A percentile compares a stretch with the other conserved stretches of the same genome.
phyloP scores from a whole-genome alignment of 352 stramenopile genomes.

The Pythium sp. region DNA sequence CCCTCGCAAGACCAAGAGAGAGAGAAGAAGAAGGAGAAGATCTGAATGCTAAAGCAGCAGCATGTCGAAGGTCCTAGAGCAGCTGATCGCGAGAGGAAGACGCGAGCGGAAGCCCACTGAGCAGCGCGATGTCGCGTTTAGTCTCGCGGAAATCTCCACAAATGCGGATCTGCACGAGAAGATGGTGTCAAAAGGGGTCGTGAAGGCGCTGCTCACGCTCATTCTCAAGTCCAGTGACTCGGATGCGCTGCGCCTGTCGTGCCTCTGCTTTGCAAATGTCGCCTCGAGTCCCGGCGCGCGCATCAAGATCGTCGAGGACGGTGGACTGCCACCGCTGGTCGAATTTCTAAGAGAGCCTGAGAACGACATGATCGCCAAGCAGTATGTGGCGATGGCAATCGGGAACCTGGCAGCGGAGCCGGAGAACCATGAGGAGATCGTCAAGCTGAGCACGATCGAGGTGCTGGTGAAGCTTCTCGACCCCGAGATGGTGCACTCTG shows the following conservation, averaged over 20 bases:
- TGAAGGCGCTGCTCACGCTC: slow-evolving; percentile 90
- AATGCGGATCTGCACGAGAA: slow-evolving; percentile 91
- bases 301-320: slow-evolving; percentile 93
- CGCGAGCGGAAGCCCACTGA: slow-evolving; percentile 93
- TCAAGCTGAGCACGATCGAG: slow-evolving; percentile 87
- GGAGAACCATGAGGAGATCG: slow-evolving; percentile 94
- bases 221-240: slow-evolving; percentile 89
- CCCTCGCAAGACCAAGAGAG: not conserved
- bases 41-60: not conserved
- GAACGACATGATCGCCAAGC: slow-evolving; percentile 89
- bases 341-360: slow-evolving; percentile 88
- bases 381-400: slow-evolving; percentile 95
- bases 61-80: slow-evolving; percentile 94
- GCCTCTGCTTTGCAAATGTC: slow-evolving; percentile 95
- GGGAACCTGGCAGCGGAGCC: slow-evolving; percentile 95
- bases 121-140: slow-evolving; percentile 95
- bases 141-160: slow-evolving; percentile 94
- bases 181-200: slow-evolving; percentile 94
- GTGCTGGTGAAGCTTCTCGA: slow-evolving; percentile 92
- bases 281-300: slow-evolving; percentile 85
- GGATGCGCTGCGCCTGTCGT: slow-evolving; percentile 93
- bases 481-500: slow-evolving; percentile 79
- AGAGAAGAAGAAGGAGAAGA: not conserved
- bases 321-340: slow-evolving; percentile 84
- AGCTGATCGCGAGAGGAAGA: slow-evolving; percentile 94